phyloP scores from a whole-genome alignment of 2,329 filamentous ascomycete species.

The Trichophaea hybrida region DNA sequence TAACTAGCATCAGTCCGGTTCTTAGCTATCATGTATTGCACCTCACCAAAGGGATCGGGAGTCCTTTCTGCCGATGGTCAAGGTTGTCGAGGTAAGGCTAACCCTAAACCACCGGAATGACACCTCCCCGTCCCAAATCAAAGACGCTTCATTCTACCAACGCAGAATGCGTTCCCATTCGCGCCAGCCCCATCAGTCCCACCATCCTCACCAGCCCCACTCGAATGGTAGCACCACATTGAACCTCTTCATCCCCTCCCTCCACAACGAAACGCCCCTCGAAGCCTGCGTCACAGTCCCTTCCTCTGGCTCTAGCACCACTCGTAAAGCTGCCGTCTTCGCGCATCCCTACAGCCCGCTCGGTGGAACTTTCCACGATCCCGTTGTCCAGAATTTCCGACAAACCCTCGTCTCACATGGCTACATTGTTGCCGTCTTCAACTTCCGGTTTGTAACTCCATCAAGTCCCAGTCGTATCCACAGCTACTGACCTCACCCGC shows the following conservation, averaged over 20 bases:
- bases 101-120: no score
- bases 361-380: conserved; percentile 74
- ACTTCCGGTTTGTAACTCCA: conserved; percentile 43
- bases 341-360: conserved; percentile 85
- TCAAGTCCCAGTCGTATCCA: conserved; percentile 48
- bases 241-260: conserved; percentile 66
- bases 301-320: conserved; percentile 16
- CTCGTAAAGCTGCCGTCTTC: conserved; percentile 46
- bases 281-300: conserved; percentile 76
- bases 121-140: no score
- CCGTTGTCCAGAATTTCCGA: conserved; percentile 53
- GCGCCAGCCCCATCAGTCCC: no score
- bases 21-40: no score
- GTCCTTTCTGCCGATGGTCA: no score
- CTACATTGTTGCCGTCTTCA: conserved; percentile 74
- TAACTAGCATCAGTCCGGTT: no score
- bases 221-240: conserved; percentile 27
- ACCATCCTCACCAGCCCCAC: no score
- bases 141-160: no score
- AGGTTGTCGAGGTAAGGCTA: no score
- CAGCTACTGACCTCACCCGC: conserved; percentile 87
- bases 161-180: no score
- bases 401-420: conserved; percentile 52
- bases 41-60: no score
- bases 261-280: conserved; percentile 61